phyloP scores from a whole-genome alignment of 805 yeast genomes.

The Starmerella apis region DNA sequence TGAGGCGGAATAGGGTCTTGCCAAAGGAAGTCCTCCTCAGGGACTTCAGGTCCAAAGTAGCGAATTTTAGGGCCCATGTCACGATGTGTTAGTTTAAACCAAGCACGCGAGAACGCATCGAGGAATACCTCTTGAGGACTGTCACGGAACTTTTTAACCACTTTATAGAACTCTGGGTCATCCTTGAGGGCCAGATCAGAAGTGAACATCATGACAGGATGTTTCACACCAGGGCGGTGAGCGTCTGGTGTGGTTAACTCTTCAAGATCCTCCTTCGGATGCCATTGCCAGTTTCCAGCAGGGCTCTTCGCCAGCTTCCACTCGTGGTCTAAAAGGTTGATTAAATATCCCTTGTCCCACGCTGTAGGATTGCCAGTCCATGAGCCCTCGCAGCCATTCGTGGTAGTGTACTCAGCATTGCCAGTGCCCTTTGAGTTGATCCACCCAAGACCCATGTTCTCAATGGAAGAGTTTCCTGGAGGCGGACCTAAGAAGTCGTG shows the following conservation, averaged over 20 bases:
- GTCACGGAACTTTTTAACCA: constrained; percentile 9
- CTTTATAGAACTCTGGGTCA: constrained; percentile 11
- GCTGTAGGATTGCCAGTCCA: constrained; percentile 17
- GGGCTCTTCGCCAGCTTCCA: constrained; percentile 17
- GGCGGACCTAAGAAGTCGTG: constrained; percentile 16
- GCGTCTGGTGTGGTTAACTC: constrained; percentile 20
- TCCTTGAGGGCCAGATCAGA: constrained; percentile 16
- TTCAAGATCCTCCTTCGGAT: constrained; percentile 7
- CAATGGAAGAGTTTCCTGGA: constrained; percentile 18
- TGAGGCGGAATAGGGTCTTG: constrained; percentile 15
- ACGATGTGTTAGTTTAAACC: constrained; percentile 16
- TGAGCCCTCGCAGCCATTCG: constrained; percentile 23
- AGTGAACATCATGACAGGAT: constrained; percentile 20
- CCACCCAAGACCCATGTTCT: constrained; percentile 23
- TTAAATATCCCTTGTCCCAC: constrained; percentile 16
- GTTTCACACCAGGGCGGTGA: constrained; percentile 12
- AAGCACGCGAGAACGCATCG: constrained; percentile 10
- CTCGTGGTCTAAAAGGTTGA: constrained; percentile 16
- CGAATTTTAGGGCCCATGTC: constrained; percentile 16
- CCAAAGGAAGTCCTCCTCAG: constrained; percentile 10
- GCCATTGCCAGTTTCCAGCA: constrained; percentile 22
- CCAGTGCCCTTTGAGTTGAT: constrained; percentile 17
- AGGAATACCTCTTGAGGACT: constrained; percentile 9
- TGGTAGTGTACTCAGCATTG: constrained; percentile 20
- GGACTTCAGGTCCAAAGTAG: constrained; percentile 15